Conservation (phyloP, 768 basidiomycete species). For the Collybiopsis confluens region DNA sequence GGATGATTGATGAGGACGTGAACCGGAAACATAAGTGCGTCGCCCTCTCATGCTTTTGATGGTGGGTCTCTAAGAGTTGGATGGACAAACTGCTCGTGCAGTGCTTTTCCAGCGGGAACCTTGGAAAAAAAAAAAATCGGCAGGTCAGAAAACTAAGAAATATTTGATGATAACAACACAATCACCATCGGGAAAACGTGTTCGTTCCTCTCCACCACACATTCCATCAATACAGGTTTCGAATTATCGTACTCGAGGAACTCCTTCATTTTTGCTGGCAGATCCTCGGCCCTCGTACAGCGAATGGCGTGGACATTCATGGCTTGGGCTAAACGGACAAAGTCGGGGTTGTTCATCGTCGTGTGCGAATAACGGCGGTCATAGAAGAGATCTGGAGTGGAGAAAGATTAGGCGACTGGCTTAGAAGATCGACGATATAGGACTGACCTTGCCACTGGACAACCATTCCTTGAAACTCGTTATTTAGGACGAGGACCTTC, state of each 20-base stretch:
- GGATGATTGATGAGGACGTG: no score
- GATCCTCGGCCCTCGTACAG: slow-evolving; percentile 62
- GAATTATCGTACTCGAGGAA: slow-evolving; percentile 91
- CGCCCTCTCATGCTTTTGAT: not conserved
- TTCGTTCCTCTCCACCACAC: slow-evolving; percentile 76
- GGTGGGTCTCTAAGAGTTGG: slow-evolving; percentile 34
- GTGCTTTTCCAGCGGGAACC: slow-evolving; percentile 90
- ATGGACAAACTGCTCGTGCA: slow-evolving; percentile 88
- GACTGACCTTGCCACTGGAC: slow-evolving; percentile 93
- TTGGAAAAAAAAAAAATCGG: slow-evolving; percentile 24
- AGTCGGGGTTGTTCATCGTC: slow-evolving; percentile 92
- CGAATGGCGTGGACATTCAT: slow-evolving; percentile 94
- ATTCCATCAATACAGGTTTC: slow-evolving; percentile 89
- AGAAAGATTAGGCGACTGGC: not conserved
- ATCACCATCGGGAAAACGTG: slow-evolving; percentile 90
- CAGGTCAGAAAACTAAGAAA: not conserved
- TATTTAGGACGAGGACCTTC: slow-evolving; percentile 90
- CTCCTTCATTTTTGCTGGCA: slow-evolving; percentile 97
- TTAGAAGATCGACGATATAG: not conserved
- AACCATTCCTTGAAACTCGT: slow-evolving; percentile 99
- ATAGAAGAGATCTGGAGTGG: slow-evolving; percentile 81
- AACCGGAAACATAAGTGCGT: no score
- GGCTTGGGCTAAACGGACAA: slow-evolving; percentile 80
- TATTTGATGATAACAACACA: not conserved
- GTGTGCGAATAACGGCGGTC: slow-evolving; percentile 97